Percentiles rank a stretch among this genome's conserved stretches.
Conservation (phyloP, 2,329 filamentous ascomycete genomes). For the Pestalotiopsis sp. region DNA sequence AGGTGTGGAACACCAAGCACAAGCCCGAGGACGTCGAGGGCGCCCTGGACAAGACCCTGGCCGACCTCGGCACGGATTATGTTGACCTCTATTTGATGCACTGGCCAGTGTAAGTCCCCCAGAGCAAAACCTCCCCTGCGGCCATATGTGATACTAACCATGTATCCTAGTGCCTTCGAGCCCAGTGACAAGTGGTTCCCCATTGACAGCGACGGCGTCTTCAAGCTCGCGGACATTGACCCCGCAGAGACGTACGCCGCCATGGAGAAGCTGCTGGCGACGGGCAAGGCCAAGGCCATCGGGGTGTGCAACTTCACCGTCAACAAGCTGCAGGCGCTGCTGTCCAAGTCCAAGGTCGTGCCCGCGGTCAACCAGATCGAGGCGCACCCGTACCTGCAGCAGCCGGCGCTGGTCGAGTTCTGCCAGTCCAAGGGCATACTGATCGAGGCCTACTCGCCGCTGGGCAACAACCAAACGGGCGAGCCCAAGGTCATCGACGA, state of each 20-base stretch:
- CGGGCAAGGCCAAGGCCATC: conserved; percentile 58
- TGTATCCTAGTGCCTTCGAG: conserved; percentile 48
- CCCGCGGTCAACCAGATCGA: conserved; percentile 56
- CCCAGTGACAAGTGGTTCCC: conserved; percentile 21
- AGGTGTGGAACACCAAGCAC: conserved; percentile 33
- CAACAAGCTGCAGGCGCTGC: conserved; percentile 54
- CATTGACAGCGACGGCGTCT: conserved; percentile 13
- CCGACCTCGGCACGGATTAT: conserved; percentile 39
- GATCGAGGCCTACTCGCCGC: conserved; percentile 47
- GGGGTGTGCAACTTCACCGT: conserved; percentile 63
- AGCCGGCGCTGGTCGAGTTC: conserved; percentile 25
- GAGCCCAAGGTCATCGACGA: conserved; percentile 52
- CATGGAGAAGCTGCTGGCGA: conserved; percentile 45
- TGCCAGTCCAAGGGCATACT: conserved; percentile 16
- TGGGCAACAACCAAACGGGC: conserved; percentile 55
- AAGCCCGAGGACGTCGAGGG: conserved; percentile 33
- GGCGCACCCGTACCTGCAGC: conserved; percentile 49
- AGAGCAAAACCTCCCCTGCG: conserved; percentile 32
- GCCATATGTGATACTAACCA: conserved; percentile 64
- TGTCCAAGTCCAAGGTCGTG: conserved; percentile 47
- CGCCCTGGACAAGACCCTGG: conserved; percentile 34
- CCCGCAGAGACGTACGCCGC: conserved; percentile 17
- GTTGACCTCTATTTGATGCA: conserved; percentile 39
- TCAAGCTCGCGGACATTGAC: conserved; percentile 27
- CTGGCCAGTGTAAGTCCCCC: conserved; percentile 32